phyloP scores from a whole-genome alignment of 2,329 filamentous ascomycete genomes.

The Ploettnerulaceae sp. region DNA sequence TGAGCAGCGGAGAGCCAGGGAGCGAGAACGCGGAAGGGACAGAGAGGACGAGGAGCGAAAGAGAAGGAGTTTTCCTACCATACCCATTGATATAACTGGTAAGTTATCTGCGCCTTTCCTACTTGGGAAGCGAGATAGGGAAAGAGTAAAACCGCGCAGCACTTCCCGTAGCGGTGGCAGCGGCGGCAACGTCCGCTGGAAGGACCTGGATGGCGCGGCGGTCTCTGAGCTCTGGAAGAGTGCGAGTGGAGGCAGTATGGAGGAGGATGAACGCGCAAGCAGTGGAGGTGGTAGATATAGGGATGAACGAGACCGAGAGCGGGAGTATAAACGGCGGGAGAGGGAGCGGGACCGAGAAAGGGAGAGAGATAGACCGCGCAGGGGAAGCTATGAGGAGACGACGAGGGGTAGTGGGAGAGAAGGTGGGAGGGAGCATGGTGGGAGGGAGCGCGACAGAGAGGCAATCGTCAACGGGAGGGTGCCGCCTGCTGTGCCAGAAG shows the following conservation, averaged over 20 bases:
- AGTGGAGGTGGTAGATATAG: conserved; percentile 11
- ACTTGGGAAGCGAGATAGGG: conserved; percentile 34
- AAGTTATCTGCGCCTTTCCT: conserved; percentile 32
- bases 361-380: conserved; percentile 6
- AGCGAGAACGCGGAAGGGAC: conserved; percentile 27
- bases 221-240: conserved; percentile 25
- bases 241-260: conserved; percentile 13
- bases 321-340: conserved; percentile 8
- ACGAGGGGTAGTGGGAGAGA: conserved; percentile 8
- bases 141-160: conserved; percentile 23
- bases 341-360: conserved; percentile 16
- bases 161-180: conserved; percentile 9
- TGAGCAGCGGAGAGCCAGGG: conserved; percentile 10
- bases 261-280: conserved; percentile 11
- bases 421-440: conserved; percentile 10
- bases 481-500: conserved; percentile 2
- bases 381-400: conserved; percentile 16
- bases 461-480: neutral
- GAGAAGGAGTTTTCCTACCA: conserved; percentile 19
- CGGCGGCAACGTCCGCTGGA: conserved; percentile 20
- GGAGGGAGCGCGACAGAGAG: conserved; percentile 14
- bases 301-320: conserved; percentile 13
- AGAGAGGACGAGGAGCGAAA: conserved; percentile 27
- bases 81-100: conserved; percentile 29
- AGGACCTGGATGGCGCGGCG: conserved; percentile 17